Evolutionary conservation across 139 green algal genomes (phyloP).

Genomic region (Coccomyxa sp.): DNA sequence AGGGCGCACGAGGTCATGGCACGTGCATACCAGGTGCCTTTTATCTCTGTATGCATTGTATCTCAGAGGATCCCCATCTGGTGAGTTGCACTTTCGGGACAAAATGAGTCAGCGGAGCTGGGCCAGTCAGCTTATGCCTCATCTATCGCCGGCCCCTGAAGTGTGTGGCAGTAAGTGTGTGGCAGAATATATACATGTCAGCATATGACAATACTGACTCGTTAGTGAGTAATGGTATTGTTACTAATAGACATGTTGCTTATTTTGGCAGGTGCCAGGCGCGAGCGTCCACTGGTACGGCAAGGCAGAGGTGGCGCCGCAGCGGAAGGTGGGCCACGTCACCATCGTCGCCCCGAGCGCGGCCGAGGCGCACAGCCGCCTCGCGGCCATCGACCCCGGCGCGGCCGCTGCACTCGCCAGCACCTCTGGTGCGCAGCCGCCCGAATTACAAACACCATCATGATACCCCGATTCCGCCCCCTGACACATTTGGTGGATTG

Average conservation of each 20-base stretch:
- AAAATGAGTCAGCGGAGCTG: no score
- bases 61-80: neutral
- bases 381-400: slow-evolving; percentile 55
- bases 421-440: neutral
- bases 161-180: no score
- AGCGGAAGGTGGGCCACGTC: slow-evolving; percentile 88
- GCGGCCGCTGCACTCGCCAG: slow-evolving; percentile 35
- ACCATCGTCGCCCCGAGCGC: slow-evolving; percentile 65
- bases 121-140: no score
- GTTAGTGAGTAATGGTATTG: no score
- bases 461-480: neutral
- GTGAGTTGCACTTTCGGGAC: no score
- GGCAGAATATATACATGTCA: no score
- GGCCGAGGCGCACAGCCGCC: slow-evolving; percentile 34
- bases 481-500: no score
- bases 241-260: no score
- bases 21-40: slow-evolving; percentile 40
- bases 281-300: slow-evolving; percentile 91
- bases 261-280: slow-evolving; percentile 23
- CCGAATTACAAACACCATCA: neutral
- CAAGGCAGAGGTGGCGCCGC: slow-evolving; percentile 61
- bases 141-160: no score
- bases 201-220: no score
- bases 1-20: slow-evolving; percentile 69
- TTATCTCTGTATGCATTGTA: neutral